These are phyloP conservation scores for Citropsis articulata DNA, from an alignment of 345 rosid species.

Conservation along the genomic window DNA sequence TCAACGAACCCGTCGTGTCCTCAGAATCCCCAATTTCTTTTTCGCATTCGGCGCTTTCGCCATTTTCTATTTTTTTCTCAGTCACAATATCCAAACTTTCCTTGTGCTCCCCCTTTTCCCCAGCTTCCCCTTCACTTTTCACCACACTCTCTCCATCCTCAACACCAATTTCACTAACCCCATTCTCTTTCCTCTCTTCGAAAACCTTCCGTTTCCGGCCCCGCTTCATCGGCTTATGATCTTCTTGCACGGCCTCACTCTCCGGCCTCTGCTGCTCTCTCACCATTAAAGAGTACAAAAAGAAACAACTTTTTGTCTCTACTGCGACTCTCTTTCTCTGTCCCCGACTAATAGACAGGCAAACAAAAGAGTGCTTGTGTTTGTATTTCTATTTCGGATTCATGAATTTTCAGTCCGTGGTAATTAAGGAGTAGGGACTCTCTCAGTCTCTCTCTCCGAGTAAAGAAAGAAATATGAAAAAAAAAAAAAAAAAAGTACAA, in stretches of 20 bases:
- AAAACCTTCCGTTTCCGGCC: background rate
- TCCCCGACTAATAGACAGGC: background rate
- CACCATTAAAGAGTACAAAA: background rate
- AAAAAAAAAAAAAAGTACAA: no score
- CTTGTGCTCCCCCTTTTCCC: background rate
- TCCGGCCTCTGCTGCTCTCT: constrained; percentile 7
- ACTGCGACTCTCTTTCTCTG: background rate
- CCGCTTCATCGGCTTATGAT: background rate
- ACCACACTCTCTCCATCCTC: background rate
- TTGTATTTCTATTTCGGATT: background rate
- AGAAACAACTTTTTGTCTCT: no score
- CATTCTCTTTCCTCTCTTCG: background rate
- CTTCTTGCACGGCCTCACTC: background rate
- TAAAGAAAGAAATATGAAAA: no score
- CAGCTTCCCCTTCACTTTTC: background rate
- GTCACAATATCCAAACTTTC: background rate
- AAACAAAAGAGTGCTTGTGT: background rate
- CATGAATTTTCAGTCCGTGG: background rate
- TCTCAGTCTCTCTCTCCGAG: no score
- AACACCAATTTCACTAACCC: background rate
- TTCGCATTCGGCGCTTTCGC: background rate
- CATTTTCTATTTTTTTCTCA: background rate
- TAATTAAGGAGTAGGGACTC: background rate
- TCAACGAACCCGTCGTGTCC: background rate
- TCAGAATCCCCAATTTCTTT: background rate